Conservation (phyloP, 176 grass and related monocot genomes). For the Bonia amplexicaulis region DNA sequence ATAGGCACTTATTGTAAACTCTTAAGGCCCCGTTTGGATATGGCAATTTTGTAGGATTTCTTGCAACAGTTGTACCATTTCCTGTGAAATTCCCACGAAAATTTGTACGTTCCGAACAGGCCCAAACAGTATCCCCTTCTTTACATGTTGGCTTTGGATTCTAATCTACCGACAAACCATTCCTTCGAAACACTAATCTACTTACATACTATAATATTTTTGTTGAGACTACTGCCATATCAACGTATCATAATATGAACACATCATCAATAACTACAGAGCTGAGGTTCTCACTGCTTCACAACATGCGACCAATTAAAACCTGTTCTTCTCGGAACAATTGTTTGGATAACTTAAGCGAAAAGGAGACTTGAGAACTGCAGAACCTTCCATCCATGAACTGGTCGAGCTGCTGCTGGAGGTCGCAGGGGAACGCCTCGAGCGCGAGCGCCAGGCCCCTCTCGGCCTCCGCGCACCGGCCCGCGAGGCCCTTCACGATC, state of each 20-base stretch:
- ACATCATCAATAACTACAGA: neutral
- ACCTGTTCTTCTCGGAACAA: neutral
- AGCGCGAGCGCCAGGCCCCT: slow-evolving; percentile 60
- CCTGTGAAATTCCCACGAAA: neutral
- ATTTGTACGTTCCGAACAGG: no score
- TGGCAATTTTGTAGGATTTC: neutral
- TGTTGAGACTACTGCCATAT: neutral
- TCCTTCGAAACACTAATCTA: neutral
- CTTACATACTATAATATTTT: neutral
- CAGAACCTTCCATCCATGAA: slow-evolving; percentile 79
- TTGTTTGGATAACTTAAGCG: neutral
- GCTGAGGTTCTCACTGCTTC: neutral
- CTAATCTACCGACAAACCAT: neutral
- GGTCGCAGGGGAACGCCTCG: slow-evolving; percentile 74
- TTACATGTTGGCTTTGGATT: neutral
- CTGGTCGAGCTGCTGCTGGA: slow-evolving; percentile 81
- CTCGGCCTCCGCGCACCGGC: slow-evolving; percentile 45
- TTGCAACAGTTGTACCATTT: neutral
- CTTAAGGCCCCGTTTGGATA: neutral
- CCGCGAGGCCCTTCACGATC: slow-evolving; percentile 62
- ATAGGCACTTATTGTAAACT: neutral
- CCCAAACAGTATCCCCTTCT: neutral
- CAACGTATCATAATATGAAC: neutral
- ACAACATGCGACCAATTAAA: neutral
- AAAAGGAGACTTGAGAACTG: neutral